Evolutionary conservation across 148 eudicot genomes (phyloP), one percentile per base, ranked within the genome.

Genomic region (Amaranthus palmeri): DNA sequence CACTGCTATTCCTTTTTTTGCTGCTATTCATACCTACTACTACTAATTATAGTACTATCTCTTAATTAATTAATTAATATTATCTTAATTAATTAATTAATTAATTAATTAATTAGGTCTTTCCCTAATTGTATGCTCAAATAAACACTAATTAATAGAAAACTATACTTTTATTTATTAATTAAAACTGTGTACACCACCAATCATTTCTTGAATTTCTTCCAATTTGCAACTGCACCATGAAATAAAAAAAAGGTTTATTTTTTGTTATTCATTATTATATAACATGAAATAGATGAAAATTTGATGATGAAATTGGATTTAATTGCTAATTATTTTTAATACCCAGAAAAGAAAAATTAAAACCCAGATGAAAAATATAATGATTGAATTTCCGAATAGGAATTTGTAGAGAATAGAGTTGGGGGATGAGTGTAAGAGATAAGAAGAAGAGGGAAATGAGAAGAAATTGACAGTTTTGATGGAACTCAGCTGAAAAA

Each of bases 1-100:
- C 74, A 67, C 85, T 83, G 80, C 90, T 87, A 17, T 86, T 82
- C 44, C 73, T 52, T 41, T 71, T 82, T 71, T 68, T 84, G 68
- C 68, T 90, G 14, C 3, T 80, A 75, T 41, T 79, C 69, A 72
- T 72, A 52, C n/a, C n/a, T n/a, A n/a, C n/a, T n/a, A n/a, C n/a
- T n/a, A n/a, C n/a, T n/a, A n/a, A n/a, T n/a, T 25, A 25, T 25
- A 25, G 36, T 25, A n/a, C n/a, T 25, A 9, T 44, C 46, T 11
- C 60, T 67, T 2, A 12, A 69, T 65, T n/a, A n/a, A n/a, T 67
- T 2, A 12, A 69, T 65, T 25, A 25, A 25, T 25, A 25, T 25
- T 25, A 25, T 25, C 36, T 25, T 25, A 25, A 25, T 25, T 25
- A 54, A 53, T 68, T 45, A n/a, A n/a, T 25, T 25, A 25, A 25